A percentile compares a stretch with the other conserved stretches of the same genome.
These are phyloP conservation scores for Didymellaceae sp. DNA, from an alignment of 2,329 filamentous ascomycete species.

Conservation along the genomic window DNA sequence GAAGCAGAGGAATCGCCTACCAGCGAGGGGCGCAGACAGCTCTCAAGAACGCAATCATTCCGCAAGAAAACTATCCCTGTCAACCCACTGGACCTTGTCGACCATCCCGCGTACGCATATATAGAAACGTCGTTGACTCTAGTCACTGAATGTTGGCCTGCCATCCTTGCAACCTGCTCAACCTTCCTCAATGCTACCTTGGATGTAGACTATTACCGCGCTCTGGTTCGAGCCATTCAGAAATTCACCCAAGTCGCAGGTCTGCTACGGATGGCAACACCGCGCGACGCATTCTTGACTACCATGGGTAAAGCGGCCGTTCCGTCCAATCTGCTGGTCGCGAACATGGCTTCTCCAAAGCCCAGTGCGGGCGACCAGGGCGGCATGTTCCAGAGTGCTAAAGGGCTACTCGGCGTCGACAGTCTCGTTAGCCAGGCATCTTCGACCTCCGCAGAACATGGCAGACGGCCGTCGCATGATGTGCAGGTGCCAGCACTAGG, in stretches of 20 bases:
- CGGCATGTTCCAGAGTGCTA: constrained; percentile 73
- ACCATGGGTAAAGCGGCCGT: constrained; percentile 93
- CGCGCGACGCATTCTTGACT: constrained; percentile 91
- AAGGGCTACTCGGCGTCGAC: constrained; percentile 76
- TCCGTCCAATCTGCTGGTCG: constrained; percentile 71
- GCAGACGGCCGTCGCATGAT: constrained; percentile 65
- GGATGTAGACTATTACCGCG: constrained; percentile 93
- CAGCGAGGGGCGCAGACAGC: constrained; percentile 22
- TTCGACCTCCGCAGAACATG: constrained; percentile 60
- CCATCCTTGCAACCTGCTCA: constrained; percentile 90
- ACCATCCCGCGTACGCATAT: constrained; percentile 73
- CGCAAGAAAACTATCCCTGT: constrained; percentile 79
- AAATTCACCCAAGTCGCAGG: constrained; percentile 95
- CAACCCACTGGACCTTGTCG: constrained; percentile 79
- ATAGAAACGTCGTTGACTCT: constrained; percentile 81
- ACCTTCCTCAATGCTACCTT: constrained; percentile 92
- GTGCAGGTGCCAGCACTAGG: constrained; percentile 64
- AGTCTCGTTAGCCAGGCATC: constrained; percentile 67
- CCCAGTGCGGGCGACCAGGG: constrained; percentile 58
- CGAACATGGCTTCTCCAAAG: constrained; percentile 46
- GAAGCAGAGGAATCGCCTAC: constrained; percentile 37
- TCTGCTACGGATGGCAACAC: constrained; percentile 80
- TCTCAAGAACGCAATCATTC: constrained; percentile 70
- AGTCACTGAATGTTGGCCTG: constrained; percentile 93
- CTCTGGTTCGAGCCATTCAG: constrained; percentile 89